phyloP scores from a whole-genome alignment of 768 basidiomycete species.

The Phaeotremella fagi region DNA sequence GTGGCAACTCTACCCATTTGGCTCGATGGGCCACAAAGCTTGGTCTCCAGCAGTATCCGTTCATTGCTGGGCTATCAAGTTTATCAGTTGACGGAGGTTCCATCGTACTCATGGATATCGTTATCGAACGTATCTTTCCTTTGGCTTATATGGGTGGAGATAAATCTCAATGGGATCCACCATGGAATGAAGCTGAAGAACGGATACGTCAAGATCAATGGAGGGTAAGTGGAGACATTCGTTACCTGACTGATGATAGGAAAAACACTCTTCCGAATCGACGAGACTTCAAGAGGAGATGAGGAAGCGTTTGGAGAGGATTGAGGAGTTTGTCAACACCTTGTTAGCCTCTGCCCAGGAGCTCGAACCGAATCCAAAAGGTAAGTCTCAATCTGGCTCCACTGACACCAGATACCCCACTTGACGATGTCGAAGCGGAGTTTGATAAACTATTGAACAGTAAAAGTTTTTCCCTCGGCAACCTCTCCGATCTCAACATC shows the following conservation, averaged over 20 bases:
- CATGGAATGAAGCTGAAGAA: slow-evolving; percentile 69
- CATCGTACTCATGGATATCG: slow-evolving; percentile 68
- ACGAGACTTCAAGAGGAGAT: slow-evolving; percentile 58
- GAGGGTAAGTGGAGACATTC: slow-evolving; percentile 63
- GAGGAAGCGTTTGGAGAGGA: slow-evolving; percentile 56
- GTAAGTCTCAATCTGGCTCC: slow-evolving; percentile 22
- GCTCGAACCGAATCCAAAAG: slow-evolving; percentile 46
- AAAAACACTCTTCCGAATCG: slow-evolving; percentile 58
- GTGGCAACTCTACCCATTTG: slow-evolving; percentile 79
- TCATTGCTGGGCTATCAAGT: slow-evolving; percentile 70
- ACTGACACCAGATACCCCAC: slow-evolving; percentile 44
- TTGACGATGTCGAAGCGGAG: slow-evolving; percentile 52
- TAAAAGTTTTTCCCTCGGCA: slow-evolving; percentile 50
- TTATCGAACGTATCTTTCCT: slow-evolving; percentile 68
- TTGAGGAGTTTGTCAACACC: slow-evolving; percentile 62
- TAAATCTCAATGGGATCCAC: slow-evolving; percentile 56
- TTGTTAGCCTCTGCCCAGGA: slow-evolving; percentile 58
- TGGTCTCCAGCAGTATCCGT: slow-evolving; percentile 65
- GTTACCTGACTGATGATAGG: slow-evolving; percentile 49
- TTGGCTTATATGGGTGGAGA: slow-evolving; percentile 73
- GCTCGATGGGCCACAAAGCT: slow-evolving; percentile 84
- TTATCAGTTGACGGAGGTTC: slow-evolving; percentile 75
- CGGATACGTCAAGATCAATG: slow-evolving; percentile 58
- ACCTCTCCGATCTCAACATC: slow-evolving; percentile 45
- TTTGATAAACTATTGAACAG: slow-evolving; percentile 65